phyloP scores from a whole-genome alignment of 371 early-diverging fungal species.

The Mucor mucedo region DNA sequence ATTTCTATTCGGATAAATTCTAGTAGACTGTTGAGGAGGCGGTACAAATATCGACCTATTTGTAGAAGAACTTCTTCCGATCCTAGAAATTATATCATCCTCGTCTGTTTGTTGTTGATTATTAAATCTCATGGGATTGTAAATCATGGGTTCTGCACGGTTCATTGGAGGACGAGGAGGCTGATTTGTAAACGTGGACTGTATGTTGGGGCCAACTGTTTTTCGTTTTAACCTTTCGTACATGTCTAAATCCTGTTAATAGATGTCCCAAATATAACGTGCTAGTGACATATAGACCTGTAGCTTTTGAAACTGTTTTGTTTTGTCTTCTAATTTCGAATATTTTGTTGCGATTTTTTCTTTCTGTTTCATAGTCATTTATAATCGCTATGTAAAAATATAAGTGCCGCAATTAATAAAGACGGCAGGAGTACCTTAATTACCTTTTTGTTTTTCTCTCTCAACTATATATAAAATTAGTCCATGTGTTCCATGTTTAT shows the following conservation, averaged over 20 bases:
- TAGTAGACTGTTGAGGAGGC: background rate
- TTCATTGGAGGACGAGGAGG: too few species aligned
- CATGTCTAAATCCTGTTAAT: constrained; percentile 37
- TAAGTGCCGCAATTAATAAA: background rate
- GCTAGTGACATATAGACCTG: constrained; percentile 40
- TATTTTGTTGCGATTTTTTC: constrained; percentile 47
- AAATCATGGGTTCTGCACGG: background rate
- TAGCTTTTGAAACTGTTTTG: constrained; percentile 69
- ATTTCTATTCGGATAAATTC: background rate
- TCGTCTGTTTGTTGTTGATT: background rate
- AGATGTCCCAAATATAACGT: background rate
- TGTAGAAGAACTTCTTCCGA: background rate
- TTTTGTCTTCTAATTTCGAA: constrained; percentile 66
- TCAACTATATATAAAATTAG: constrained; percentile 8
- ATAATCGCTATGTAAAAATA: constrained; percentile 32
- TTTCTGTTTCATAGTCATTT: constrained; percentile 63
- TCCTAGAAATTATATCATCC: background rate
- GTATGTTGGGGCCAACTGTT: constrained; percentile 40
- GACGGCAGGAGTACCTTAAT: constrained; percentile 2
- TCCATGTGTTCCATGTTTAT: background rate
- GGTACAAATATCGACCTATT: constrained; percentile 1
- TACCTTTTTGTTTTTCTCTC: constrained; percentile 31
- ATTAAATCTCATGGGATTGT: background rate
- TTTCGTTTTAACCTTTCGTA: constrained; percentile 66
- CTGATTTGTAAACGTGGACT: constrained; percentile 6